phyloP scores from a whole-genome alignment of 2,329 filamentous ascomycete genomes.

The Cytospora piceae region DNA sequence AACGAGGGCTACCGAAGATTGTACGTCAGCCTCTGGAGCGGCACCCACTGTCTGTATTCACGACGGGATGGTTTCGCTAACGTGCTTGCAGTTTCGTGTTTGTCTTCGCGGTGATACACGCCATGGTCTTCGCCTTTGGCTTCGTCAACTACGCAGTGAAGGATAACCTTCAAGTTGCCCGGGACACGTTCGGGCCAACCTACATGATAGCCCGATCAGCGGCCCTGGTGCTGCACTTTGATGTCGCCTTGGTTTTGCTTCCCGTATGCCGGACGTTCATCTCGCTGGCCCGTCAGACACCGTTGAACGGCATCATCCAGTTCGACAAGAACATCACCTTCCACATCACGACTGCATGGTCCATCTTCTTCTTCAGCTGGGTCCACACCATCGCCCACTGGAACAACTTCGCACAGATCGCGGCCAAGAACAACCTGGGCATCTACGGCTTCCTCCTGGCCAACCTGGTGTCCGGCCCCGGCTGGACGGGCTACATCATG shows the following conservation, averaged over 20 bases:
- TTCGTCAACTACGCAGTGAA: constrained; percentile 81
- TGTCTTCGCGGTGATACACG: constrained; percentile 73
- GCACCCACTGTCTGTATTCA: constrained; percentile 23
- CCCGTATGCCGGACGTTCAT: constrained; percentile 85
- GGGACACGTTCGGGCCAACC: constrained; percentile 73
- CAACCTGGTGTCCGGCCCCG: constrained; percentile 78
- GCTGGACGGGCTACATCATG: constrained; percentile 89
- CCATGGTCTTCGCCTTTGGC: constrained; percentile 77
- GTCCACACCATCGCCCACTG: constrained; percentile 85
- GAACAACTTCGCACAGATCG: constrained; percentile 82
- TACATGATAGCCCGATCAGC: constrained; percentile 77
- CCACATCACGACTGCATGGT: constrained; percentile 84
- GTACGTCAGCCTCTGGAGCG: constrained; percentile 50
- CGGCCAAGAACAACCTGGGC: constrained; percentile 74
- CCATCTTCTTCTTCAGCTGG: constrained; percentile 87
- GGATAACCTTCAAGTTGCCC: constrained; percentile 69
- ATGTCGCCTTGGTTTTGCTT: constrained; percentile 77
- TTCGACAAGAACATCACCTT: constrained; percentile 91
- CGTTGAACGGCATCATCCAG: constrained; percentile 83
- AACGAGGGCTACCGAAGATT: constrained; percentile 84
- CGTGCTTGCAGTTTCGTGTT: constrained; percentile 67
- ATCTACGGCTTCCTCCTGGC: constrained; percentile 77
- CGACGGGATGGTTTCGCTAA: constrained; percentile 31
- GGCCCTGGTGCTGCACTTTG: constrained; percentile 78
- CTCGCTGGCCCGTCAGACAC: constrained; percentile 77